Conservation (phyloP, 495 filamentous ascomycete species). For the Tuber magnatum region DNA sequence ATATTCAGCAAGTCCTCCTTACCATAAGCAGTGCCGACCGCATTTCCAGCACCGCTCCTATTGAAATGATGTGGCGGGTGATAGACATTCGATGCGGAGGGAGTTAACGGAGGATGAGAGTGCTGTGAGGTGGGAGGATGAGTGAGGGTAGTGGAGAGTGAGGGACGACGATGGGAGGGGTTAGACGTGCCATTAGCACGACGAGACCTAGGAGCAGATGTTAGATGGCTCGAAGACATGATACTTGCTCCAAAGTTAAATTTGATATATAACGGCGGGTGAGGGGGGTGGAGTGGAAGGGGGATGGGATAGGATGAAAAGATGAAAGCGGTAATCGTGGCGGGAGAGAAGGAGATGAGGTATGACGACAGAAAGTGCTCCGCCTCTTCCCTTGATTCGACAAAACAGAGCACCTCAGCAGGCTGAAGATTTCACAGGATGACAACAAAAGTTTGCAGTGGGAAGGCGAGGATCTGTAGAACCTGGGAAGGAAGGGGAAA, state of each 20-base stretch:
- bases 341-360: neutral
- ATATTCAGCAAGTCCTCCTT: conserved; percentile 77
- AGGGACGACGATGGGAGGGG: conserved; percentile 38
- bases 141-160: conserved; percentile 51
- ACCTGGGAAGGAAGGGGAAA: neutral
- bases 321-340: neutral
- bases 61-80: conserved; percentile 41
- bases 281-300: neutral
- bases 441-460: neutral
- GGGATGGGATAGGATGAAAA: neutral
- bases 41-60: conserved; percentile 51
- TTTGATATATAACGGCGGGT: neutral
- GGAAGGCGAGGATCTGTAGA: neutral
- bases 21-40: conserved; percentile 60
- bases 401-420: neutral
- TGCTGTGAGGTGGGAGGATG: conserved; percentile 50
- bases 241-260: neutral
- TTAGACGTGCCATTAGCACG: conserved; percentile 38
- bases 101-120: conserved; percentile 47
- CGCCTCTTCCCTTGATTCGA: neutral
- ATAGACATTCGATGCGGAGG: conserved; percentile 45
- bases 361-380: neutral
- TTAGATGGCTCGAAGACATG: neutral
- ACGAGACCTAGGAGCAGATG: conserved; percentile 27
- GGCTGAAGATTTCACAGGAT: neutral